Base-by-base conservation (phyloP, 2,329 filamentous ascomycete genomes). In the Coniochaeta sp. region DNA sequence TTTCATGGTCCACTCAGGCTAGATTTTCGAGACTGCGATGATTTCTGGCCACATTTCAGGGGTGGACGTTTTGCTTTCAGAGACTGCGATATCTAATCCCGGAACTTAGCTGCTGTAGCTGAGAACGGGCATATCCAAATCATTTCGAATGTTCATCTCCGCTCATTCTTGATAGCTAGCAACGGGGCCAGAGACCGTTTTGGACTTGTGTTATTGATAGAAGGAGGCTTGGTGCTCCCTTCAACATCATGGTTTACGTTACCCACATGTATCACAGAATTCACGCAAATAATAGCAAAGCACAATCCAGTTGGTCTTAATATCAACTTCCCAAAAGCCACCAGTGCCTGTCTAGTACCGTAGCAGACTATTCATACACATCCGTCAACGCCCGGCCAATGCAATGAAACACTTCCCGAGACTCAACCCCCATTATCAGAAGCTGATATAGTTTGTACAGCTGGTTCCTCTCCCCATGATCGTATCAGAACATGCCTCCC, bases 301-400 rank as follows among this genome's bases (percentile, higher is more conserved):
- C 16, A 40, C 16, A 19, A 2, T 40, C 38, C 38, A 9, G n/a
- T 40, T 47, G 12, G 7, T 52, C 14, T 2, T 52, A 28, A 14
- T 52, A 31, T 28, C 47, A 28, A 31, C 26, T 28, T 52, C 47
- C 47, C 47, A 28, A 52, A 52, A 52, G 47, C 47, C 43, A 28
- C 24, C 47, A 31, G 47, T 52, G 47, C 22, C 24, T 52, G 26
- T 26, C 22, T 52, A 9, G 47, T 28, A 28, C 47, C 24, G 16
- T 12, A 31, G 26, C 47, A 17, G 14, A 52, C 17, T 52, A 52
- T 6, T 57, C 34, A 26, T 57, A 57, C 54, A 55, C 28, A 36
- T 57, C 54, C 34, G 19, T 24, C 31, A 57, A 57, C 54, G 54
- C 54, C 54, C 33, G 22, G 54, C 54, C 54, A 38, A 57, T 57